These are phyloP conservation scores for Mycena olivaceomarginata DNA, from an alignment of 768 basidiomycete genomes.

Conservation along the genomic window DNA sequence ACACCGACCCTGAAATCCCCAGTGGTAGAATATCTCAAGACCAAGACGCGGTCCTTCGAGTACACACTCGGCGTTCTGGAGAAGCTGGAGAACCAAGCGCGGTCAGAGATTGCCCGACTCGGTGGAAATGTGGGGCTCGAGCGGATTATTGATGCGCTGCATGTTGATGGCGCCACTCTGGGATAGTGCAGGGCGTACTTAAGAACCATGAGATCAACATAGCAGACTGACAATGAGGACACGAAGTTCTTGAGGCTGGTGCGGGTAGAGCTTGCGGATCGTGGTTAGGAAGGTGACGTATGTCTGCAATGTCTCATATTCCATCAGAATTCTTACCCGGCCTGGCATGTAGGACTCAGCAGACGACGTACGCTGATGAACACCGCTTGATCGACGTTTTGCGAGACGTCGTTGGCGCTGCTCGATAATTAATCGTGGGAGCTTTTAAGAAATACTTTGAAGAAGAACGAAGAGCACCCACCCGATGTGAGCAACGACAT, in stretches of 20 bases:
- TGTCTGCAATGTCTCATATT: slow-evolving; percentile 53
- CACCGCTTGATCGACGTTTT: slow-evolving; percentile 63
- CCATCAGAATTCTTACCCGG: no score
- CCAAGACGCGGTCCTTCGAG: slow-evolving; percentile 88
- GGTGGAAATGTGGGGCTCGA: slow-evolving; percentile 86
- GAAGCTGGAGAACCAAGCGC: slow-evolving; percentile 80
- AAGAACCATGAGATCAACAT: no score
- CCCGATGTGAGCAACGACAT: slow-evolving; percentile 74
- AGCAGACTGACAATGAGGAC: no score
- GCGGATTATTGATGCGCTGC: slow-evolving; percentile 72
- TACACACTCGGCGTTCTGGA: slow-evolving; percentile 87
- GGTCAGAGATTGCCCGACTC: slow-evolving; percentile 79
- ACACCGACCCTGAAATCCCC: slow-evolving; percentile 89
- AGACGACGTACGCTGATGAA: slow-evolving; percentile 61
- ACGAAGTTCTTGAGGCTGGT: slow-evolving; percentile 53
- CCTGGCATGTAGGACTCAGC: background rate
- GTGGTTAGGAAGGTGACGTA: slow-evolving; percentile 67
- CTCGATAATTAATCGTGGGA: background rate
- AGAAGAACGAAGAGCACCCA: slow-evolving; percentile 41
- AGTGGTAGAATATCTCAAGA: slow-evolving; percentile 85
- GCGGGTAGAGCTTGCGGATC: slow-evolving; percentile 63
- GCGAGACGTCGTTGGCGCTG: slow-evolving; percentile 74
- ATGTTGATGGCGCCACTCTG: slow-evolving; percentile 57
- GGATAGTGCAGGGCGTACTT: no score
- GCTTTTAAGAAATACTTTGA: no score